Conservation (phyloP, 2,329 filamentous ascomycete genomes). For the Hysterium pulicare region DNA sequence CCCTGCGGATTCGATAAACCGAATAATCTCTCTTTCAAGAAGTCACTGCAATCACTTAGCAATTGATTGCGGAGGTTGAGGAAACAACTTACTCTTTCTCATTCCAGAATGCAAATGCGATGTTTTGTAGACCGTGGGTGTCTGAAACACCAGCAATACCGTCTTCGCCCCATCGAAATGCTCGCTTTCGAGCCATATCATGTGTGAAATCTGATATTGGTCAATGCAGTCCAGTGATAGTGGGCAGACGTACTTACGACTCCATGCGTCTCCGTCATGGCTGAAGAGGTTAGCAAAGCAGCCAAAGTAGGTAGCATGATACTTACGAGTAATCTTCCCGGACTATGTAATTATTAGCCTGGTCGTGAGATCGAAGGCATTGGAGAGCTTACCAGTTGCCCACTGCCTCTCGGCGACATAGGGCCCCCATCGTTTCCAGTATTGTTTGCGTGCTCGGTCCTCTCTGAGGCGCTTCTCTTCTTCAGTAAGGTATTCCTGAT, state of each 20-base stretch:
- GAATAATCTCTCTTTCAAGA: conserved; percentile 91
- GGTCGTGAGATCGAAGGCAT: conserved; percentile 3
- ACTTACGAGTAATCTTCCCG: conserved; percentile 84
- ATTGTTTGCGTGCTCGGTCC: conserved; percentile 77
- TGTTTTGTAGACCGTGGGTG: conserved; percentile 85
- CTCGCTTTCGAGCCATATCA: conserved; percentile 82
- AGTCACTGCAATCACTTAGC: conserved; percentile 62
- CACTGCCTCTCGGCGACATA: conserved; percentile 94
- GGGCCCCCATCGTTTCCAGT: conserved; percentile 98
- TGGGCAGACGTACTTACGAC: conserved; percentile 59
- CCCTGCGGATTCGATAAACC: conserved; percentile 94
- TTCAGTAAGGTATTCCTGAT: conserved; percentile 79
- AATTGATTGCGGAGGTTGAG: background rate
- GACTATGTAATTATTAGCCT: conserved; percentile 52
- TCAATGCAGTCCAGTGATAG: conserved; percentile 21
- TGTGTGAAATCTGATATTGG: conserved; percentile 75
- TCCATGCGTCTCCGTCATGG: conserved; percentile 89
- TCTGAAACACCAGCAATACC: conserved; percentile 96
- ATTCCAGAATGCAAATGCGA: conserved; percentile 97
- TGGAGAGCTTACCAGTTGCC: conserved; percentile 72
- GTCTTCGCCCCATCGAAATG: conserved; percentile 95
- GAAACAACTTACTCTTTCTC: conserved; percentile 73
- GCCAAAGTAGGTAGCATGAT: conserved; percentile 8
- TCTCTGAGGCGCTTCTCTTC: conserved; percentile 89
- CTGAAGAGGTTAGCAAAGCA: conserved; percentile 41